These are phyloP conservation scores for Citrus mangshanensis DNA, from an alignment of 345 rosid species.

Conservation along the genomic window DNA sequence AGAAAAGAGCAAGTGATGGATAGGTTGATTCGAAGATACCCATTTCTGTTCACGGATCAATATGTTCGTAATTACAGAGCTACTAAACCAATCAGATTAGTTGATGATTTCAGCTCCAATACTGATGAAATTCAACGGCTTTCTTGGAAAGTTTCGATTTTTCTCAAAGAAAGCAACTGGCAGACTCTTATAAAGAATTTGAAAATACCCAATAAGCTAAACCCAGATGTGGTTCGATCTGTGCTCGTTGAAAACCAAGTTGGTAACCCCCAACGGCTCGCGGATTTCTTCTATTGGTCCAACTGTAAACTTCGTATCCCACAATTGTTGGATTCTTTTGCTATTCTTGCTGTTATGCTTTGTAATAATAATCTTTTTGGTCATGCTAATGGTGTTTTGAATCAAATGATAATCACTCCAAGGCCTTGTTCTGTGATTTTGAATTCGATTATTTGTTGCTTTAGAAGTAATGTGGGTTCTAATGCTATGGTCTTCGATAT, in stretches of 20 bases:
- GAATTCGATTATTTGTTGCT: slow-evolving; percentile 17
- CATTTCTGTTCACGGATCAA: neutral
- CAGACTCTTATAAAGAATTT: slow-evolving; percentile 17
- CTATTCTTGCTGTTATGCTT: slow-evolving; percentile 21
- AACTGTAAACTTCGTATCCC: slow-evolving; percentile 9
- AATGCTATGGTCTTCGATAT: slow-evolving; percentile 23
- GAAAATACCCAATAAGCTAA: slow-evolving; percentile 12
- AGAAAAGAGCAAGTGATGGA: neutral
- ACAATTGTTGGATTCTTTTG: slow-evolving; percentile 20
- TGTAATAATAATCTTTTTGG: slow-evolving; percentile 22
- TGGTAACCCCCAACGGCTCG: slow-evolving; percentile 23
- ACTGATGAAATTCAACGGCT: neutral
- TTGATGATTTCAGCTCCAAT: neutral
- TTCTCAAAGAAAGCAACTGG: slow-evolving; percentile 26
- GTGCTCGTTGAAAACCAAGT: slow-evolving; percentile 22
- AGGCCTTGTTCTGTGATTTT: slow-evolving; percentile 15
- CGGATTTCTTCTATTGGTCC: slow-evolving; percentile 31
- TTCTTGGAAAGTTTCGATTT: slow-evolving; percentile 15
- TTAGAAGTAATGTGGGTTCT: neutral
- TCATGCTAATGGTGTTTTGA: slow-evolving; percentile 19
- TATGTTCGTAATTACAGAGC: neutral
- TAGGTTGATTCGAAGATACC: neutral
- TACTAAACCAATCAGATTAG: neutral
- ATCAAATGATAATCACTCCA: slow-evolving; percentile 9
- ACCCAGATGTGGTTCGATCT: slow-evolving; percentile 30